Base-by-base conservation (phyloP, 208 protist genomes). In the Angomonas ambiguus region DNA sequence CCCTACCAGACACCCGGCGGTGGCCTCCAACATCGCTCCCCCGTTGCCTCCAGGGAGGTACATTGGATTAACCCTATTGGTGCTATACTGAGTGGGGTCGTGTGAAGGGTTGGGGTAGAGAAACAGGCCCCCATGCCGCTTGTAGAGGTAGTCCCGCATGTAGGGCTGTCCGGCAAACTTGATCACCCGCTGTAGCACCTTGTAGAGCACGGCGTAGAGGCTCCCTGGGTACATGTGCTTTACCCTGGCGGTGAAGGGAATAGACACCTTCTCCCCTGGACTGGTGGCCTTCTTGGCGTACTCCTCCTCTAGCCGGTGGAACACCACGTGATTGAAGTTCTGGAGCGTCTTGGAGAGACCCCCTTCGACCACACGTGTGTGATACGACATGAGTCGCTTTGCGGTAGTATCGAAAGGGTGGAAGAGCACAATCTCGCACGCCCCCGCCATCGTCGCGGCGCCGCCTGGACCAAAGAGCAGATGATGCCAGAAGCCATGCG, bases 381-480 rank as follows among this genome's bases (percentile, higher is more conserved):
- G 71, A 59, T 91, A 74, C 10, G 82, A 78, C 85, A 92, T 92
- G 53, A 95, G 82, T 2, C 89, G 83, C 74, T 95, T 95, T 20
- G 86, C 84, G n/a, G 77, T 62, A 1, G 89, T 95, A 61, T 95
- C 89, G 60, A 95, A 88, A 25, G 89, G 89, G 48, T 95, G 89
- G 60, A 95, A 95, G 41, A 95, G 76, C 28, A 82, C 30, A 28
- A 95, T 85, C 72, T 95, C 86, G 41, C 74, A 83, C 42, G 72
- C 62, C 10, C 86, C 89, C 0, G 88, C 88, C 4, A 87, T 27
- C 11, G 85, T 88, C 16, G 85, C 82, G 4, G 76, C 83, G 3
- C 83, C 83, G 38, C 79, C 79, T 2, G 78, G 76, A 24, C 83
- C 83, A 31, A 83, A 31, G 32, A 82, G 57, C 3, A 83, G 20